Base-by-base conservation (phyloP, 495 filamentous ascomycete genomes). In the Viridothelium virens region DNA sequence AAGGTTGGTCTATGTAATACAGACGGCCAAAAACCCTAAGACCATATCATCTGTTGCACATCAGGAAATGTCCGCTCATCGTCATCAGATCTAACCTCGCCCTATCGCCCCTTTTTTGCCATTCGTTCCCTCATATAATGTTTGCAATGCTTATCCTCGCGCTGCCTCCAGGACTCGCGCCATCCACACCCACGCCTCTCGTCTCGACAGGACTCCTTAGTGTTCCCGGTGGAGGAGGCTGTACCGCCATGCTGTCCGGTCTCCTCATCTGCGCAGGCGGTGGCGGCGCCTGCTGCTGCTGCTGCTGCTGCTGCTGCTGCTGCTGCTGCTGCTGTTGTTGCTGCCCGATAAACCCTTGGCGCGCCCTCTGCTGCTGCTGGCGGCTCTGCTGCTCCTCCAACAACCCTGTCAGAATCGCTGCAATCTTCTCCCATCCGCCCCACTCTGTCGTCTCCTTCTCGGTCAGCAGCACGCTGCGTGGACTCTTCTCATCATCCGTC, bases 361-460 rank as follows among this genome's bases (percentile, higher is more conserved):
- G 31, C n/a, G 16, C 12, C n/a, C 14, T 1, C 11, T 41, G 34
- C 5, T 11, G 46, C 41, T 64, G 41, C 44, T 63, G 14, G 16
- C 67, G 61, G 18, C 65, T 62, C 34, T 69, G 78, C 62, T 79
- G 74, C 50, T 80, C 78, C 5, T 71, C 69, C n/a, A 78, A 71
- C 7, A 86, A 74, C 63, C 80, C 77, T 12, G 77, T 75, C 12
- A 85, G 74, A 2, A 78, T 80, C 38, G 77, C 73, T 65, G 85
- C 81, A 25, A 85, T 73, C 74, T 80, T 78, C 11, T 77, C 79
- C 83, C 84, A 86, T 2, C 79, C 81, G 56, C 79, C 78, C 82
- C 79, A 83, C 10, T 76, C 77, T 38, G 76, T 76, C 12, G 73
- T 75, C 68, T 86, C 84, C 10, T 77, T 77, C 31, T 79, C 75